These are phyloP conservation scores for Cnidoscolus chayamansa DNA, from an alignment of 441 rosid species.

Conservation along the genomic window DNA sequence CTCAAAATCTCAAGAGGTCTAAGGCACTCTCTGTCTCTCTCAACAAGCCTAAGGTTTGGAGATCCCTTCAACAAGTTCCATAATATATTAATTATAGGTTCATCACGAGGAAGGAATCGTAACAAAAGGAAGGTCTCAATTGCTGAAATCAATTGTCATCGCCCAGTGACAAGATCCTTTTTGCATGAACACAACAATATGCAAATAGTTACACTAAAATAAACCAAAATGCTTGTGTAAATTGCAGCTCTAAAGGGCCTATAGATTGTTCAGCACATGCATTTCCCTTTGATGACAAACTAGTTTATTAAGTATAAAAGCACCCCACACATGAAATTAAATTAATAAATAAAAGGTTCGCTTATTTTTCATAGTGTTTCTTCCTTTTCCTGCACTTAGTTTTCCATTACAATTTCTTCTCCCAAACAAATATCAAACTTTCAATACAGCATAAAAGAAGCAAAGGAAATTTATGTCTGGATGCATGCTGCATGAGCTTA, in stretches of 20 bases:
- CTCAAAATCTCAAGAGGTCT: too few relatives aligned
- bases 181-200: too few relatives aligned
- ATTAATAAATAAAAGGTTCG: not conserved
- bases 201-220: not conserved
- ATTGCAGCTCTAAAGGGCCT: not conserved
- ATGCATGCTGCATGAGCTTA: not conserved
- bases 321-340: not conserved
- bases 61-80: too few relatives aligned
- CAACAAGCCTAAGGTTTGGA: too few relatives aligned
- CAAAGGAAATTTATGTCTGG: too few relatives aligned
- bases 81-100: too few relatives aligned
- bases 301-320: not conserved
- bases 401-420: not conserved
- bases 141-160: too few relatives aligned
- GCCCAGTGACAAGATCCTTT: too few relatives aligned
- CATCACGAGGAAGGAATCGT: too few relatives aligned
- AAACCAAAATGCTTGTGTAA: not conserved
- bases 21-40: too few relatives aligned
- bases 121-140: too few relatives aligned
- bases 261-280: not conserved
- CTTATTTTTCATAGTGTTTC: not conserved
- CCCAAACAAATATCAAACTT: not conserved
- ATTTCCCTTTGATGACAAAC: not conserved
- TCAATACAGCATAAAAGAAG: not conserved
- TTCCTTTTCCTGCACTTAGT: not conserved